Conservation (phyloP, 2,329 filamentous ascomycete species). For the Aspergillus sp. region DNA sequence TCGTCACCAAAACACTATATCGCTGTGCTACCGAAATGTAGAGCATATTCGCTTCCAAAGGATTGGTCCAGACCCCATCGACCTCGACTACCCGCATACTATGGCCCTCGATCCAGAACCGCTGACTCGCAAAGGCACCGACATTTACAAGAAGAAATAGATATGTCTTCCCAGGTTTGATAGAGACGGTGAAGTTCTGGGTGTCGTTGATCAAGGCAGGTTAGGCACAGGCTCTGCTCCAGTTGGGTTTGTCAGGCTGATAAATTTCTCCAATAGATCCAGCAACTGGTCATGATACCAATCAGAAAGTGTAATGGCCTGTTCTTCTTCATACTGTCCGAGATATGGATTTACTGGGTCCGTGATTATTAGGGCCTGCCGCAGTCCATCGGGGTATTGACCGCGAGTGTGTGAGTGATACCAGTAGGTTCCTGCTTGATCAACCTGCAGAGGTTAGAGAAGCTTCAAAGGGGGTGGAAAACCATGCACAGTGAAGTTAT, state of each 20-base stretch:
- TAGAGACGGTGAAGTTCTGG: slow-evolving; percentile 59
- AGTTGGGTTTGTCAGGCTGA: slow-evolving; percentile 55
- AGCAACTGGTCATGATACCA: slow-evolving; percentile 68
- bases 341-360: slow-evolving; percentile 58
- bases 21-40: slow-evolving; percentile 71
- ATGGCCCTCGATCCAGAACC: slow-evolving; percentile 51
- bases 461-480: too few species aligned
- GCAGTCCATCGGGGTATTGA: slow-evolving; percentile 70
- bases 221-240: slow-evolving; percentile 68
- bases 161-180: slow-evolving; percentile 71
- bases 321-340: slow-evolving; percentile 62
- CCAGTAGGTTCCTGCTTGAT: slow-evolving; percentile 32
- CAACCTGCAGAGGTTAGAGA: too few species aligned
- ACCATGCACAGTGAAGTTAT: slow-evolving; percentile 54
- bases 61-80: slow-evolving; percentile 35
- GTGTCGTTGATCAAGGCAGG: slow-evolving; percentile 72
- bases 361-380: slow-evolving; percentile 68
- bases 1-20: slow-evolving; percentile 57
- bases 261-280: slow-evolving; percentile 51
- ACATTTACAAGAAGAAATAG: slow-evolving; percentile 73
- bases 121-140: slow-evolving; percentile 64
- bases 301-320: slow-evolving; percentile 69
- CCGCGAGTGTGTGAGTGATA: slow-evolving; percentile 70
- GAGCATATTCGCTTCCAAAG: slow-evolving; percentile 43
- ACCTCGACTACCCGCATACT: slow-evolving; percentile 72